Percentiles rank a stretch among this genome's conserved stretches.
Evolutionary conservation across 257 asterid genomes (phyloP).

Genomic region (Asclepias syriaca): DNA sequence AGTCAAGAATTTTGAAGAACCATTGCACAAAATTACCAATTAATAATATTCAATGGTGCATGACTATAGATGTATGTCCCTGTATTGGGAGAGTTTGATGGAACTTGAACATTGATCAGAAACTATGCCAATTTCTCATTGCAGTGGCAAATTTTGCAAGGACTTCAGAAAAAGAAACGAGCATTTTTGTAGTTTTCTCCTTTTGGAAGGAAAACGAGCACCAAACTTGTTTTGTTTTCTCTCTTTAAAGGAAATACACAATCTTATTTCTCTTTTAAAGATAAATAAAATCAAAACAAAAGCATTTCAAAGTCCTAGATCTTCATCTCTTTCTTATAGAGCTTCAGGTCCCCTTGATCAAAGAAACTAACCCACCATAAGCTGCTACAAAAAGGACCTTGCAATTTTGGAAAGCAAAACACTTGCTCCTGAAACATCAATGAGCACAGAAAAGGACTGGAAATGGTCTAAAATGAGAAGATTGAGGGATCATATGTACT

Average conservation of each 20-base stretch:
- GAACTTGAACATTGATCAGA: neutral
- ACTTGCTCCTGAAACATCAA: neutral
- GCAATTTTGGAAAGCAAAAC: neutral
- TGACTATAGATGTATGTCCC: neutral
- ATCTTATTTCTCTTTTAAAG: neutral
- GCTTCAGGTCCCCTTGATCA: neutral
- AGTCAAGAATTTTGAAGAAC: neutral
- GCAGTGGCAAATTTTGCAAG: neutral
- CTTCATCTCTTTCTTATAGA: neutral
- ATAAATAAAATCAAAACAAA: neutral
- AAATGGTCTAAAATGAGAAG: neutral
- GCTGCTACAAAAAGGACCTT: neutral
- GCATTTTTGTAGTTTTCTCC: neutral
- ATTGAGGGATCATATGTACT: neutral
- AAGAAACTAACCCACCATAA: neutral
- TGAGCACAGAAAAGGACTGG: neutral
- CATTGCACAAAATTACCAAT: neutral
- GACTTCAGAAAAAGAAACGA: neutral
- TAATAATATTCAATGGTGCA: neutral
- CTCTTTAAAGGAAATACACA: neutral
- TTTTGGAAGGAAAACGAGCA: neutral
- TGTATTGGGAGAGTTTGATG: neutral
- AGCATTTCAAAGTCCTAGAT: neutral
- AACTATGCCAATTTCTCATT: neutral
- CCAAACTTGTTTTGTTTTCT: neutral